Conservation (phyloP, 164 flowering plant genomes). For the Vitis rupestris region DNA sequence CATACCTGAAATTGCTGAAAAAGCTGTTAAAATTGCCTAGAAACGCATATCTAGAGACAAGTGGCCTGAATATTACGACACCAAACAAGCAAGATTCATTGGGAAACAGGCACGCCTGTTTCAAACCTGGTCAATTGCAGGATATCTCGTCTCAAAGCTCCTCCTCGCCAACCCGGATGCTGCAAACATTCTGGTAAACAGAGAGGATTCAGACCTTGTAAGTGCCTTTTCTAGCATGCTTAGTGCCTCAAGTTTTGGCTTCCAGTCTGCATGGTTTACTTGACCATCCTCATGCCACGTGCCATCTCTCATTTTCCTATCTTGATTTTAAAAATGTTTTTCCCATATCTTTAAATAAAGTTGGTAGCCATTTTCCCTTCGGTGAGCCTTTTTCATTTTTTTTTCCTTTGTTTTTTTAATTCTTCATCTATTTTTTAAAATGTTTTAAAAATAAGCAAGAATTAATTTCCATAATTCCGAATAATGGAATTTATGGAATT, state of each 20-base stretch:
- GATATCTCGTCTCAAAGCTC: conserved; percentile 76
- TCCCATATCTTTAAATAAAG: too few relatives aligned
- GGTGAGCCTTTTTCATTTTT: too few relatives aligned
- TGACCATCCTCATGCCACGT: too few relatives aligned
- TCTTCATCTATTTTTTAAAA: too few relatives aligned
- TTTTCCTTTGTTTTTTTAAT: too few relatives aligned
- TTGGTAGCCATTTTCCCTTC: too few relatives aligned
- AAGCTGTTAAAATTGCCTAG: conserved; percentile 70
- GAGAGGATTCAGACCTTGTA: conserved; percentile 72
- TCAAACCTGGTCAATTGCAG: conserved; percentile 95
- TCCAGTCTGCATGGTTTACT: too few relatives aligned
- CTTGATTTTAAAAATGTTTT: too few relatives aligned
- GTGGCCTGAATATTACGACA: conserved; percentile 96
- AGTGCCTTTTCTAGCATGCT: conserved; percentile 64
- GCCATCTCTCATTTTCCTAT: too few relatives aligned
- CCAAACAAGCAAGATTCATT: conserved; percentile 66
- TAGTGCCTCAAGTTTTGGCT: conserved; percentile 21
- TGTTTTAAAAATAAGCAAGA: too few relatives aligned
- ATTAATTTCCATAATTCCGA: too few relatives aligned
- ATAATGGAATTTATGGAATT: too few relatives aligned
- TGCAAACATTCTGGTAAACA: conserved; percentile 57
- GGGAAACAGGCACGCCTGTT: conserved; percentile 80
- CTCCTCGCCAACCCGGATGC: conserved; percentile 64
- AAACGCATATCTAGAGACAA: conserved; percentile 63
- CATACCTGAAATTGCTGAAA: conserved; percentile 76